Conservation (phyloP, 1,139 yeast genomes). For the Suhomyces yuchorum region DNA sequence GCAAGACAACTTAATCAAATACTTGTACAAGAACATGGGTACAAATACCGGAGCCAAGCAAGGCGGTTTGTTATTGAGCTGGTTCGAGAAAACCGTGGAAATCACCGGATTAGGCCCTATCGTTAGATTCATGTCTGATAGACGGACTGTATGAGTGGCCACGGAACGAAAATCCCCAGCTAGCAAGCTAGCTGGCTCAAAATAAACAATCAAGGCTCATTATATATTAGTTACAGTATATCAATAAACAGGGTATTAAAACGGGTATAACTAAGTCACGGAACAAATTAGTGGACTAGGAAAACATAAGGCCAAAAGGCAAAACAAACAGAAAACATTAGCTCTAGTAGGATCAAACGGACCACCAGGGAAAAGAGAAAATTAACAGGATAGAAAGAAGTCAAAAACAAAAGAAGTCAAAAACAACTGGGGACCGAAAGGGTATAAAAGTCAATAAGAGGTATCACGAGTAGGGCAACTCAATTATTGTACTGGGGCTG, state of each 20-base stretch:
- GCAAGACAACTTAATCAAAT: slow-evolving; percentile 79
- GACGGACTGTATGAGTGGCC: slow-evolving; percentile 63
- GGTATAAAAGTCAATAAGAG: not conserved
- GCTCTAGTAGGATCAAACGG: not conserved
- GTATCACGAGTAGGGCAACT: not conserved
- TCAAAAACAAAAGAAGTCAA: not conserved
- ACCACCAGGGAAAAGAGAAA: not conserved
- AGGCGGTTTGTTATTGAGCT: slow-evolving; percentile 81
- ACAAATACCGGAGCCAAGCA: slow-evolving; percentile 77
- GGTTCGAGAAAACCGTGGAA: slow-evolving; percentile 92
- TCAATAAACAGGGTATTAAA: slow-evolving; percentile 8
- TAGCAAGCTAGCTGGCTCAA: slow-evolving; percentile 1
- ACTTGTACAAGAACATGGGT: slow-evolving; percentile 84
- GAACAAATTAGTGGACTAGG: not conserved
- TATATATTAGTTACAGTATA: slow-evolving; percentile 9
- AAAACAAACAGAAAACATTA: not conserved
- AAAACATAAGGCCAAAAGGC: not conserved
- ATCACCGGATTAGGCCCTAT: slow-evolving; percentile 87
- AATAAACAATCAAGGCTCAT: slow-evolving; percentile 1
- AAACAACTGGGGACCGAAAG: not conserved
- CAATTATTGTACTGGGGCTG: not conserved
- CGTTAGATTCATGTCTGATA: slow-evolving; percentile 81
- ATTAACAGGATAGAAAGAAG: not conserved
- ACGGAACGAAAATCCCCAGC: not conserved
- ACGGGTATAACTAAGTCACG: slow-evolving; percentile 3